Evolutionary conservation across 1,284 basidiomycete genomes (phyloP).

Genomic region (Trichosporon sp.): DNA sequence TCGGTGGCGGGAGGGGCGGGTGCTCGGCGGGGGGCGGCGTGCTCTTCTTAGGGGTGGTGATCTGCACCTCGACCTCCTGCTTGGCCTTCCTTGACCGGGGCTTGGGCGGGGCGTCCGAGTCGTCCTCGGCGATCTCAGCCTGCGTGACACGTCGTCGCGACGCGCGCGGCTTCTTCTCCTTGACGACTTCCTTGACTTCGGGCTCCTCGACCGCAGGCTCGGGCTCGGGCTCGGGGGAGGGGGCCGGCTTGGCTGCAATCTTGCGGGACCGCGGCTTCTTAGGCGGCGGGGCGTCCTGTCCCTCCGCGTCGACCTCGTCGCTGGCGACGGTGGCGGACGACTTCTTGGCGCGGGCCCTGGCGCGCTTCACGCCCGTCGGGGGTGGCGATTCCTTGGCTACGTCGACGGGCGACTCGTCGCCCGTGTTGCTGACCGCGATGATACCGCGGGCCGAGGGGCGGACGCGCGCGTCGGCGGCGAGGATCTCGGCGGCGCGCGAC

Average conservation of each 20-base stretch:
- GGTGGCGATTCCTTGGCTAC: slow-evolving; percentile 1
- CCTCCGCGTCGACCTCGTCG: slow-evolving; percentile 12
- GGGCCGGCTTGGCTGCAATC: neutral
- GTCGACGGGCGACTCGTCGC: slow-evolving; percentile 18
- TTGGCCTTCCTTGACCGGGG: neutral
- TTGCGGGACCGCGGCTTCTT: slow-evolving; percentile 20
- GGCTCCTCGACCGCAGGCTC: too few species aligned
- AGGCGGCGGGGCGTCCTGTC: slow-evolving; percentile 3
- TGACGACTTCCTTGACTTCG: neutral
- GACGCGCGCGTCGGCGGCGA: slow-evolving; percentile 32
- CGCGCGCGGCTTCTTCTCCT: neutral
- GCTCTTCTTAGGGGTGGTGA: neutral
- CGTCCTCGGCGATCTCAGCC: neutral
- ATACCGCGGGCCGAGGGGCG: slow-evolving; percentile 45
- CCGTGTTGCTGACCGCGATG: slow-evolving; percentile 30
- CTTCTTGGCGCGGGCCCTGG: slow-evolving; percentile 25
- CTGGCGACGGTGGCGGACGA: slow-evolving; percentile 1
- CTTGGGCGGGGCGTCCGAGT: neutral
- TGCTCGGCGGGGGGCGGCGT: neutral
- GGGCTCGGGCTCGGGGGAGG: neutral
- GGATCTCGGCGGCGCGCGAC: slow-evolving; percentile 55
- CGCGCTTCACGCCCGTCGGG: slow-evolving; percentile 23
- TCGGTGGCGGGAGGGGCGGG: neutral
- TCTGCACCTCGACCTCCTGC: slow-evolving; percentile 4
- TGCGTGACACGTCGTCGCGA: neutral